Conservation (phyloP, 345 rosid species). For the Euphorbia lathyris region DNA sequence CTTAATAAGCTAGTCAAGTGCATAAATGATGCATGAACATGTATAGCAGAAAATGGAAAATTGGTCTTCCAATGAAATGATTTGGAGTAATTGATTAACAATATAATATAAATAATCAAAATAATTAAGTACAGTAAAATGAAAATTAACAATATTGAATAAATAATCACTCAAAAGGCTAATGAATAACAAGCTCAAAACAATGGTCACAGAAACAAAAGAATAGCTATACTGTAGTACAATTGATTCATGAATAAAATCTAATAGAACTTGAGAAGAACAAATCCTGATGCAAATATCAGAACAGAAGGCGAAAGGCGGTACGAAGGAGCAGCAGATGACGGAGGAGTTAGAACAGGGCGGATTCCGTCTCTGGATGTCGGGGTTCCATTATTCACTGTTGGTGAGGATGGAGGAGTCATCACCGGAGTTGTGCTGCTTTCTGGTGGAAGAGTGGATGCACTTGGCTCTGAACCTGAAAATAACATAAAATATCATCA, state of each 20-base stretch:
- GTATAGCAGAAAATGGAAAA: not conserved
- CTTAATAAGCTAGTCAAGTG: not conserved
- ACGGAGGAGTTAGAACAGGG: constrained; percentile 48
- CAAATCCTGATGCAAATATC: constrained; percentile 39
- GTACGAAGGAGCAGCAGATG: constrained; percentile 42
- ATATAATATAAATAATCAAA: not conserved
- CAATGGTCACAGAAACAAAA: constrained; percentile 13
- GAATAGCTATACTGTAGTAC: not conserved
- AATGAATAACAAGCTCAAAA: not conserved
- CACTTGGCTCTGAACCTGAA: constrained; percentile 47
- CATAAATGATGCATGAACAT: constrained; percentile 9
- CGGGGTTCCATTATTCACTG: constrained; percentile 33
- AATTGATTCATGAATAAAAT: not conserved
- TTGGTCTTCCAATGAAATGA: not conserved
- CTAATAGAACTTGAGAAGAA: constrained; percentile 39
- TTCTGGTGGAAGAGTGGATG: constrained; percentile 57
- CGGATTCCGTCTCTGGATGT: constrained; percentile 45
- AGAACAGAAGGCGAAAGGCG: constrained; percentile 44
- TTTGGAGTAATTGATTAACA: no score
- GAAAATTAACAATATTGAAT: not conserved
- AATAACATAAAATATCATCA: constrained; percentile 10
- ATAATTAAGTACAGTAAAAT: not conserved
- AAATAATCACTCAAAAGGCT: constrained; percentile 26
- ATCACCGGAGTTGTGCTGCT: constrained; percentile 43
- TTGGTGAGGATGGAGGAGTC: constrained; percentile 48